These are phyloP conservation scores for Tylopilus intermedius DNA, from an alignment of 768 basidiomycete species.

Conservation along the genomic window DNA sequence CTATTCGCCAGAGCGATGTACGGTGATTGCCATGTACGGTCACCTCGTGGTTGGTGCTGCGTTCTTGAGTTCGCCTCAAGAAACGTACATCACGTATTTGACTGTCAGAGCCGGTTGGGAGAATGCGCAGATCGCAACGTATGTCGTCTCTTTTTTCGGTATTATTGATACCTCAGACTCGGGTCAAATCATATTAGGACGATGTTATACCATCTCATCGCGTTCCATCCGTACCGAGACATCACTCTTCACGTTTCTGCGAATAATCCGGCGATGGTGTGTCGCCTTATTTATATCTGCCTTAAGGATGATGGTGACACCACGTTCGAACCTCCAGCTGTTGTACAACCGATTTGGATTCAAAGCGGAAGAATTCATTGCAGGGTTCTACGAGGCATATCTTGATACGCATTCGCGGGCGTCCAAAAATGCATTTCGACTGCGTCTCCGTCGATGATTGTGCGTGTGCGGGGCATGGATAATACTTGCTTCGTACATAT, in stretches of 20 bases:
- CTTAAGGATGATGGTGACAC: background rate
- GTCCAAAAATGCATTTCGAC: conserved; percentile 76
- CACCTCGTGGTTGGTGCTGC: conserved; percentile 68
- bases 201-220: conserved; percentile 75
- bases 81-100: conserved; percentile 81
- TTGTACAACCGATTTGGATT: conserved; percentile 76
- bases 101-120: conserved; percentile 80
- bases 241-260: conserved; percentile 80
- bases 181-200: conserved; percentile 36
- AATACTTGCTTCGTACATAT: background rate
- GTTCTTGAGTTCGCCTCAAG: conserved; percentile 70
- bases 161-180: background rate
- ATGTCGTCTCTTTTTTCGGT: conserved; percentile 8
- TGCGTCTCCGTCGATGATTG: conserved; percentile 60
- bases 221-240: conserved; percentile 66
- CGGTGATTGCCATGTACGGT: conserved; percentile 71
- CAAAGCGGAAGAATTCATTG: conserved; percentile 81
- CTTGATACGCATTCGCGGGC: conserved; percentile 62
- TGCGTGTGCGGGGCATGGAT: background rate
- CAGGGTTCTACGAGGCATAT: conserved; percentile 77
- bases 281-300: background rate
- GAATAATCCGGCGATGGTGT: conserved; percentile 75
- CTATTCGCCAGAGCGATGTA: conserved; percentile 65
- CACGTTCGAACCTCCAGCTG: conserved; percentile 38
- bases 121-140: conserved; percentile 75